These are phyloP conservation scores for Talaromyces sp. DNA, from an alignment of 2,329 filamentous ascomycete genomes.

Conservation along the genomic window DNA sequence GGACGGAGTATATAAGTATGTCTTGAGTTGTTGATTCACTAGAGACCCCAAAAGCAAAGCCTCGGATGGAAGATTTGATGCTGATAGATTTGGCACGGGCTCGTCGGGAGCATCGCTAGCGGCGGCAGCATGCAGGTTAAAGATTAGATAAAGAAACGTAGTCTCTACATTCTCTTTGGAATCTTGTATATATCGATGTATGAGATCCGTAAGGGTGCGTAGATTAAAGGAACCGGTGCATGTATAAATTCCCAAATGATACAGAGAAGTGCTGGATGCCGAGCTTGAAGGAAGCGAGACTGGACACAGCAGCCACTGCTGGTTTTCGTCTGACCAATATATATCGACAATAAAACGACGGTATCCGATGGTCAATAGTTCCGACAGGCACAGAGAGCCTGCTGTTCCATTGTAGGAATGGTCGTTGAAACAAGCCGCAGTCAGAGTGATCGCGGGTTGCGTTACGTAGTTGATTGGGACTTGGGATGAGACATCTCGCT, in stretches of 20 bases:
- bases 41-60: constrained; percentile 44
- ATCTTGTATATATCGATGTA: constrained; percentile 49
- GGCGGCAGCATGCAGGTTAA: constrained; percentile 58
- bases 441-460: constrained; percentile 52
- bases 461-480: constrained; percentile 62
- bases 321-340: constrained; percentile 57
- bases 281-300: constrained; percentile 43
- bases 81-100: constrained; percentile 37
- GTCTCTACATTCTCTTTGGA: constrained; percentile 55
- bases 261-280: constrained; percentile 28
- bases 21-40: constrained; percentile 45
- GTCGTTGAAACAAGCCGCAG: constrained; percentile 55
- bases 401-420: constrained; percentile 50
- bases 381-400: constrained; percentile 56
- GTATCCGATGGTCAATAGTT: constrained; percentile 58
- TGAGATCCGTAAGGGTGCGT: constrained; percentile 44
- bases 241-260: constrained; percentile 50
- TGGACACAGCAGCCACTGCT: constrained; percentile 59
- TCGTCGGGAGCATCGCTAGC: constrained; percentile 37
- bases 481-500: constrained; percentile 56
- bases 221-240: constrained; percentile 54
- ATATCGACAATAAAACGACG: constrained; percentile 56
- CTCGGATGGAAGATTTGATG: constrained; percentile 41
- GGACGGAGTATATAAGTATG: constrained; percentile 52
- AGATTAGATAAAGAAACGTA: constrained; percentile 48